These are phyloP conservation scores for Pharus latifolius DNA, from an alignment of 176 grass and related monocot species.

Conservation along the genomic window DNA sequence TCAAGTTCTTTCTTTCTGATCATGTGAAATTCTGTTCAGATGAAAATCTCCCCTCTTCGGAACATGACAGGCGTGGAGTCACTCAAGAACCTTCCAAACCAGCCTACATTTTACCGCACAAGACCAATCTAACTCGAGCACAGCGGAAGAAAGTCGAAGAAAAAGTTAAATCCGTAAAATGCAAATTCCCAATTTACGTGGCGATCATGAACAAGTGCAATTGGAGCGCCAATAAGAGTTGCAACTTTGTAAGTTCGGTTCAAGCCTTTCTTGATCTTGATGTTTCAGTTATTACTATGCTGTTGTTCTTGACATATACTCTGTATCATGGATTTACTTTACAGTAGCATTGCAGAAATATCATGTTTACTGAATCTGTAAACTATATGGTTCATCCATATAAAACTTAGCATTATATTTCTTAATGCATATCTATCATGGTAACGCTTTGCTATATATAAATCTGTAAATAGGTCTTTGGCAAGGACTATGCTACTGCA, in stretches of 20 bases:
- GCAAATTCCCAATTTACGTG: slow-evolving; percentile 8
- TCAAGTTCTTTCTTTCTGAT: neutral
- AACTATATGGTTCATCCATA: no score
- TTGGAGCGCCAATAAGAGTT: neutral
- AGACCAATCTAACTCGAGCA: neutral
- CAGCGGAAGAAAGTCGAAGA: slow-evolving; percentile 21
- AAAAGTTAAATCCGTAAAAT: slow-evolving; percentile 3
- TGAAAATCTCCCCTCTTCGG: neutral
- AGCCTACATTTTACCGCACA: neutral
- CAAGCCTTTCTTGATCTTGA: neutral
- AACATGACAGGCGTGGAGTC: neutral
- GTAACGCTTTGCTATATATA: no score
- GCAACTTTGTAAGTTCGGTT: neutral
- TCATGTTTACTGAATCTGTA: no score
- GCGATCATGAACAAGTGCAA: slow-evolving; percentile 14
- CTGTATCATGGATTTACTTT: no score
- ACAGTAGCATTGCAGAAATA: no score
- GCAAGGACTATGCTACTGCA: neutral
- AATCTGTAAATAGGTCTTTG: neutral
- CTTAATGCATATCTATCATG: no score
- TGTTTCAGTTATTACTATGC: neutral
- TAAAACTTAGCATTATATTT: no score
- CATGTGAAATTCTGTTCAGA: neutral
- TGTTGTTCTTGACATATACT: no score
- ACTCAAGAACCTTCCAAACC: neutral